Evolutionary conservation across 108 stramenopile species (phyloP).

Genomic region (Skeletonema grethae): DNA sequence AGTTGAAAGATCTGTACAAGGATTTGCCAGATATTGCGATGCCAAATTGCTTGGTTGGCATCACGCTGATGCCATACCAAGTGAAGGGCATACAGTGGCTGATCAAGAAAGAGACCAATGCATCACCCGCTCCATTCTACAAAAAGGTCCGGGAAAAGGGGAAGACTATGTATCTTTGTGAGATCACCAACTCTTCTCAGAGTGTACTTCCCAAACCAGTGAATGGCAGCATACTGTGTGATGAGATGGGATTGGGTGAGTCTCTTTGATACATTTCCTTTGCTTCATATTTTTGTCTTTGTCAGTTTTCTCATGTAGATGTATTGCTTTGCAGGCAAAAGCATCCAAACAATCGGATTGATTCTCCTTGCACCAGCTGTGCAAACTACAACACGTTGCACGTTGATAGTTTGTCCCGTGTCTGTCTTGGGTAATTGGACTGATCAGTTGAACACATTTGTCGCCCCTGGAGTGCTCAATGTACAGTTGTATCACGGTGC

Average conservation of each 20-base stretch:
- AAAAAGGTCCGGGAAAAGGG: conserved; percentile 41
- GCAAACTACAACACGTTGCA: conserved; percentile 22
- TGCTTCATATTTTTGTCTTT: neutral
- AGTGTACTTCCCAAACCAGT: conserved; percentile 27
- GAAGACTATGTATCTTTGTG: conserved; percentile 38
- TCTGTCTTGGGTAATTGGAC: conserved; percentile 70
- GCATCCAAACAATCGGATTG: conserved; percentile 56
- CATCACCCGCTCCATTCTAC: conserved; percentile 55
- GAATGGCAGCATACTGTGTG: conserved; percentile 57
- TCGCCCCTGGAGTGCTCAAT: conserved; percentile 32
- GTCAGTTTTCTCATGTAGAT: neutral
- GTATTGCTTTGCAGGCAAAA: conserved; percentile 38
- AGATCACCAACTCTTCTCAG: conserved; percentile 47
- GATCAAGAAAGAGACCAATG: conserved; percentile 51
- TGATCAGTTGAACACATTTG: conserved; percentile 48
- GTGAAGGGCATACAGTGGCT: conserved; percentile 60
- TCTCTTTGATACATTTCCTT: neutral
- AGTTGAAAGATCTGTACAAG: conserved; percentile 27
- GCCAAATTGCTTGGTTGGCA: conserved; percentile 21
- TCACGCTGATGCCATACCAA: conserved; percentile 54
- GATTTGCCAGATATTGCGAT: conserved; percentile 41
- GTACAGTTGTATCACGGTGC: conserved; percentile 59
- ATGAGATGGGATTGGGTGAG: conserved; percentile 69
- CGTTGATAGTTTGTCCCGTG: conserved; percentile 72
- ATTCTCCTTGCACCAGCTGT: conserved; percentile 49